These are phyloP conservation scores for Penicillium palitans DNA, from an alignment of 2,329 filamentous ascomycete species.

Conservation along the genomic window DNA sequence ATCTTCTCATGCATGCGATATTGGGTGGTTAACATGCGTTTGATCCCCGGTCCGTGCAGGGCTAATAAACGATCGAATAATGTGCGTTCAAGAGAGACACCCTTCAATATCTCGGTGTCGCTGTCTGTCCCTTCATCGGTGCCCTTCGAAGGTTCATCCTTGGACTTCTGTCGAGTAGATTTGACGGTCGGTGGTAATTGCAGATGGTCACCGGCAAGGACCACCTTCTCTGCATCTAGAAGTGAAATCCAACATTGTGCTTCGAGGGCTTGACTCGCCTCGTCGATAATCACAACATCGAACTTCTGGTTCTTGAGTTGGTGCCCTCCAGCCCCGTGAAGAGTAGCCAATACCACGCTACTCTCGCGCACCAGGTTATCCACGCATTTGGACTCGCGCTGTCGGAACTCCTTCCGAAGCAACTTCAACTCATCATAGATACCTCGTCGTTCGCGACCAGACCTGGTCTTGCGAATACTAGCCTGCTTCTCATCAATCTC, in stretches of 20 bases:
- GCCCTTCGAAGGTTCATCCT: conserved; percentile 37
- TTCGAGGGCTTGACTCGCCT: conserved; percentile 92
- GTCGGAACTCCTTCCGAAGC: conserved; percentile 81
- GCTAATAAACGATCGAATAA: conserved; percentile 85
- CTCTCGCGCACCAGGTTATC: conserved; percentile 71
- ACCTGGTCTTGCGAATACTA: conserved; percentile 82
- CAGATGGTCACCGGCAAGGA: conserved; percentile 90
- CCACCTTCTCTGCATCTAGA: conserved; percentile 74
- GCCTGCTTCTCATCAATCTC: conserved; percentile 94
- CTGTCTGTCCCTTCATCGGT: conserved; percentile 33
- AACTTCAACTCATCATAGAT: conserved; percentile 86
- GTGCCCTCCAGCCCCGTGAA: conserved; percentile 86
- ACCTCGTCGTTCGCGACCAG: conserved; percentile 72
- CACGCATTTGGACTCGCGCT: conserved; percentile 80
- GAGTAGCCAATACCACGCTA: conserved; percentile 85
- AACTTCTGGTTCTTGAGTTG: conserved; percentile 79
- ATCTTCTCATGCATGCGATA: conserved; percentile 98
- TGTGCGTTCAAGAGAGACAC: conserved; percentile 76
- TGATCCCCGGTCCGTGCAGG: conserved; percentile 79
- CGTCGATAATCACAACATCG: conserved; percentile 93
- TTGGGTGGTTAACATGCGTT: conserved; percentile 93
- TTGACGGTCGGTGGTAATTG: conserved; percentile 96
- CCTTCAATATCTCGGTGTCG: conserved; percentile 43
- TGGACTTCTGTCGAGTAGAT: conserved; percentile 54
- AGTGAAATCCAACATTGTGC: conserved; percentile 96